Evolutionary conservation across 2,329 filamentous ascomycete genomes (phyloP).

Genomic region (Penicillium frequentans): DNA sequence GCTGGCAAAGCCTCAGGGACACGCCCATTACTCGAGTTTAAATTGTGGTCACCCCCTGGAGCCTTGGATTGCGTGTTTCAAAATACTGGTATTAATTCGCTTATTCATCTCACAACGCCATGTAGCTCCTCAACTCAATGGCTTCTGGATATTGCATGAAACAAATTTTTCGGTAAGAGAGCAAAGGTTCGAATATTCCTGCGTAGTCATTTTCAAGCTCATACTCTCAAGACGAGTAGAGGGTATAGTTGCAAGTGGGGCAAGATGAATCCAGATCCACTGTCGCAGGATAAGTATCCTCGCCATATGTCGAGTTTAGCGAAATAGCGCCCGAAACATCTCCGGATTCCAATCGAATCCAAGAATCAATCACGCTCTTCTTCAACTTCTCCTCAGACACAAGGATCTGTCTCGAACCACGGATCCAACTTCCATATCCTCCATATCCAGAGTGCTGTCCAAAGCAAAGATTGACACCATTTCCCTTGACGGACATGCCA

Average conservation of each 20-base stretch:
- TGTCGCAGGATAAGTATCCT: conserved; percentile 36
- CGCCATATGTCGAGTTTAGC: conserved; percentile 61
- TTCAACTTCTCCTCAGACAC: conserved; percentile 47
- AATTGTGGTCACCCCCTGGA: neutral
- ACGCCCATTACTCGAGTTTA: neutral
- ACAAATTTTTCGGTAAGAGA: no score
- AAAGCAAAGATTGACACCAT: conserved; percentile 54
- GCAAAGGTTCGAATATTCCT: no score
- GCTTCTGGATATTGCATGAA: no score
- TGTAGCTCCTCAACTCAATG: no score
- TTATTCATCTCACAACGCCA: no score
- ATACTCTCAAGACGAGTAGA: neutral
- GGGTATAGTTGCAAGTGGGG: neutral
- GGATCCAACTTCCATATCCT: conserved; percentile 65
- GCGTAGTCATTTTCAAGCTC: no score
- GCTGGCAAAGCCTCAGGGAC: neutral
- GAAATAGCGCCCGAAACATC: conserved; percentile 52
- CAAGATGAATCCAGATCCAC: neutral
- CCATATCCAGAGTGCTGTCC: conserved; percentile 69
- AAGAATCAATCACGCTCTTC: conserved; percentile 54
- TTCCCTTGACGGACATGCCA: conserved; percentile 37
- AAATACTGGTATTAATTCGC: no score
- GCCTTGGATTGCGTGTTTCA: no score
- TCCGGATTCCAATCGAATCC: conserved; percentile 61
- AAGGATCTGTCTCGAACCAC: conserved; percentile 59